These are phyloP conservation scores for Pythium phragmiticola DNA, from an alignment of 352 stramenopile species.

Conservation along the genomic window DNA sequence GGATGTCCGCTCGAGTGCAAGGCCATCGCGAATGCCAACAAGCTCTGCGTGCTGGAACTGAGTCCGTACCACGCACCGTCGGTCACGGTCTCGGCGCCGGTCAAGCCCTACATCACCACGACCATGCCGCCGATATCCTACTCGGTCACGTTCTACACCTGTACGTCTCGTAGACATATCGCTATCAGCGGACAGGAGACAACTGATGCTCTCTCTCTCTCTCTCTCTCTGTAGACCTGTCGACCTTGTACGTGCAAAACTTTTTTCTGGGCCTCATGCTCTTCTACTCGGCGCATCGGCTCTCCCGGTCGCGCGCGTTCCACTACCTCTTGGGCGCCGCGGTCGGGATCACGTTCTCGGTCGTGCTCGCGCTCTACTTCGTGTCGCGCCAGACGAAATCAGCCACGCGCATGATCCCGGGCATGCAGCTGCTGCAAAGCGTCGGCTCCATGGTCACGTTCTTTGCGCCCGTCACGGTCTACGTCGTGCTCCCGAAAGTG, in stretches of 20 bases:
- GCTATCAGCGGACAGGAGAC: too few species aligned
- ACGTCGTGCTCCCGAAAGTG: conserved; percentile 74
- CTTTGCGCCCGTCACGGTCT: conserved; percentile 69
- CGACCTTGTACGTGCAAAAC: conserved; percentile 70
- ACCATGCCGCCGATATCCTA: conserved; percentile 45
- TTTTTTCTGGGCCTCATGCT: conserved; percentile 67
- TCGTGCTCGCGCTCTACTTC: conserved; percentile 73
- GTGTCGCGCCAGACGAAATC: conserved; percentile 76
- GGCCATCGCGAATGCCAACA: conserved; percentile 27
- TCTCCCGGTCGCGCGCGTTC: conserved; percentile 74
- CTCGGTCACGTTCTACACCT: conserved; percentile 65
- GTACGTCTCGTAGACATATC: conserved; percentile 32
- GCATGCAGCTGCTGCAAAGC: conserved; percentile 64
- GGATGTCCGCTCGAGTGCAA: conserved; percentile 60
- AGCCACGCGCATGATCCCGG: conserved; percentile 66
- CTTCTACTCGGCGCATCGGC: conserved; percentile 63
- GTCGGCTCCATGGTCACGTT: conserved; percentile 68
- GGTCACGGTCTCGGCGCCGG: conserved; percentile 56
- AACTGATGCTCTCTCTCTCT: conserved; percentile 5
- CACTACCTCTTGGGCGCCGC: conserved; percentile 72
- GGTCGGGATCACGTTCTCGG: conserved; percentile 76
- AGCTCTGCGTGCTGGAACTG: conserved; percentile 52
- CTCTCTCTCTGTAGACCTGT: conserved; percentile 39
- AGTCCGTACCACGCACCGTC: conserved; percentile 82
- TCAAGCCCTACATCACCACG: conserved; percentile 56